Conservation (phyloP, 495 filamentous ascomycete genomes). For the Xylaria cubensis region DNA sequence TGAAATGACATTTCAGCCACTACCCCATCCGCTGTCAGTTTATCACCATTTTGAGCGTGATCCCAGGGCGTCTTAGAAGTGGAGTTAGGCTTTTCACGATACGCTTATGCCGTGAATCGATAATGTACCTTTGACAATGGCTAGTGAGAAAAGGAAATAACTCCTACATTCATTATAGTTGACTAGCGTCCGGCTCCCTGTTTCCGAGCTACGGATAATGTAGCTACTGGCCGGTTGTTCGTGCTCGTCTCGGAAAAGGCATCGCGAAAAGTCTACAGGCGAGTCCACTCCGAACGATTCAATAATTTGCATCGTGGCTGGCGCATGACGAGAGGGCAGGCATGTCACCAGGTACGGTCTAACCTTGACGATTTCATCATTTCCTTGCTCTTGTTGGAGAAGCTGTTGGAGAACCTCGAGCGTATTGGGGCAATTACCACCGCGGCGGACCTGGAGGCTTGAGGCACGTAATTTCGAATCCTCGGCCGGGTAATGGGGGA, state of each 20-base stretch:
- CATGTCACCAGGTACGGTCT: slow-evolving; percentile 49
- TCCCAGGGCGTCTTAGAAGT: background rate
- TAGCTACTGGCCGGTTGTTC: slow-evolving; percentile 71
- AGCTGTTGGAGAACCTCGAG: slow-evolving; percentile 73
- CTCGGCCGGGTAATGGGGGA: slow-evolving; percentile 69
- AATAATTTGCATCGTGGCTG: slow-evolving; percentile 46
- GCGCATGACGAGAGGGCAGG: slow-evolving; percentile 42
- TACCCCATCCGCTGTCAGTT: slow-evolving; percentile 4
- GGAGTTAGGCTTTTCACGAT: background rate
- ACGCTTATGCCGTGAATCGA: background rate
- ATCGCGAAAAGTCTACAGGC: slow-evolving; percentile 56
- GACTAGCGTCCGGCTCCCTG: slow-evolving; percentile 70
- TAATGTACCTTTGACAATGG: background rate
- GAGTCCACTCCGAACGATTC: slow-evolving; percentile 51
- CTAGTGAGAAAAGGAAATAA: background rate
- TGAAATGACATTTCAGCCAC: slow-evolving; percentile 27
- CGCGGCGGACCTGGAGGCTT: slow-evolving; percentile 63
- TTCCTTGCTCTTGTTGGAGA: slow-evolving; percentile 35
- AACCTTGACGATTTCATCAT: slow-evolving; percentile 25
- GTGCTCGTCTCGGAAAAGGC: slow-evolving; percentile 64
- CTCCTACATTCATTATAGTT: slow-evolving; percentile 62
- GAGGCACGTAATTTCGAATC: slow-evolving; percentile 76
- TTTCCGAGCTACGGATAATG: slow-evolving; percentile 67
- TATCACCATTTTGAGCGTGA: slow-evolving; percentile 13
- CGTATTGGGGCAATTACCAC: slow-evolving; percentile 75